Evolutionary conservation across 2,329 filamentous ascomycete genomes (phyloP).

Genomic region (Emergomyces africanus): DNA sequence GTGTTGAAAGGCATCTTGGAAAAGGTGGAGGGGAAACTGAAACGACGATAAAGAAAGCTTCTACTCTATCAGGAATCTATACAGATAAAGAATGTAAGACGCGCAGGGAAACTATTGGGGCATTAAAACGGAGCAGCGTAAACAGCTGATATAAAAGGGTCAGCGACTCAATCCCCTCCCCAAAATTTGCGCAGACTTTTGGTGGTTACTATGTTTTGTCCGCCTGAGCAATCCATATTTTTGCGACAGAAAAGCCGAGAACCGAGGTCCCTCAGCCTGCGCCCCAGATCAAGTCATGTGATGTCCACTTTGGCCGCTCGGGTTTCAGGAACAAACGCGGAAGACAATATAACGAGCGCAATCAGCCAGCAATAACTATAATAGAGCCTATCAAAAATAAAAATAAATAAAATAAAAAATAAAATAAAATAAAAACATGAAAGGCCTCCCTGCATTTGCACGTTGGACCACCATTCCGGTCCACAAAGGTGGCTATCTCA

Average conservation of each 20-base stretch:
- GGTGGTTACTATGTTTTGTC: background rate
- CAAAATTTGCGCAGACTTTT: background rate
- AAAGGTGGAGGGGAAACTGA: background rate
- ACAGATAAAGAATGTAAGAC: background rate
- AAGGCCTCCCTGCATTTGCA: too few relatives aligned
- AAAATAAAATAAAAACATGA: too few relatives aligned
- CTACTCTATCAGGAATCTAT: background rate
- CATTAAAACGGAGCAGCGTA: background rate
- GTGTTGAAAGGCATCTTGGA: slow-evolving; percentile 51
- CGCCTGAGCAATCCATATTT: background rate
- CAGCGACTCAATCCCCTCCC: background rate
- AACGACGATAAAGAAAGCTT: background rate
- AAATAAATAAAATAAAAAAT: too few relatives aligned
- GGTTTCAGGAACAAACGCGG: too few relatives aligned
- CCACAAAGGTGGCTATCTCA: too few relatives aligned
- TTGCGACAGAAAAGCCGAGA: background rate
- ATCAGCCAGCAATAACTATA: too few relatives aligned
- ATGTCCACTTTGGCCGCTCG: background rate
- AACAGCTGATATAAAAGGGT: background rate
- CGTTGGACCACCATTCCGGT: too few relatives aligned
- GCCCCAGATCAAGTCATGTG: background rate
- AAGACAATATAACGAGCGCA: too few relatives aligned
- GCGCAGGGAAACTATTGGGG: background rate
- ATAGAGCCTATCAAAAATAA: too few relatives aligned
- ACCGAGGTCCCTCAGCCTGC: background rate